Evolutionary conservation across 2,329 filamentous ascomycete genomes (phyloP).

Genomic region (Scedosporium boydii): DNA sequence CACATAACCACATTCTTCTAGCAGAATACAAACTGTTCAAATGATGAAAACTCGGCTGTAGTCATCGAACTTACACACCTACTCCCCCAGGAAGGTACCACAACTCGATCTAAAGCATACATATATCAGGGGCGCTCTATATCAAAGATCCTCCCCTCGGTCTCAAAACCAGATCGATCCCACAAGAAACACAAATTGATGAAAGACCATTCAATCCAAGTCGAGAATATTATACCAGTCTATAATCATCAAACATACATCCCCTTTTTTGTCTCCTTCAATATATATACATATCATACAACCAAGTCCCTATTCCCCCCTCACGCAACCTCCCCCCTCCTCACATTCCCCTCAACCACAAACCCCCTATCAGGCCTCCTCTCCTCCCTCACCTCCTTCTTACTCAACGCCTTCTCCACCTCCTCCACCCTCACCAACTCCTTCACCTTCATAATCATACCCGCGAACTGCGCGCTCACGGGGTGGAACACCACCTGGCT

Average conservation of each 20-base stretch:
- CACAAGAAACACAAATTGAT: background rate
- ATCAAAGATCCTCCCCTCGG: too few species aligned
- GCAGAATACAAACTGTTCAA: too few species aligned
- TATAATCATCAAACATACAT: conserved; percentile 4
- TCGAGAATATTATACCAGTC: background rate
- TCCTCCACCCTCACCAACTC: conserved; percentile 79
- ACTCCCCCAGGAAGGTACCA: too few species aligned
- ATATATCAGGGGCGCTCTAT: too few species aligned
- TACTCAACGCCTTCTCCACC: conserved; percentile 55
- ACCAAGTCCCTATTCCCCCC: conserved; percentile 1
- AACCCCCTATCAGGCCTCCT: conserved; percentile 73
- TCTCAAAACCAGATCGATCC: too few species aligned
- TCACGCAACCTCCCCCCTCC: conserved; percentile 7
- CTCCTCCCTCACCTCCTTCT: conserved; percentile 58
- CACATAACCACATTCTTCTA: too few species aligned
- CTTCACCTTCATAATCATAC: conserved; percentile 90
- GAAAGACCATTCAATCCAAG: background rate
- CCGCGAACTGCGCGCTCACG: conserved; percentile 69
- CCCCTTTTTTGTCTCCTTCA: background rate
- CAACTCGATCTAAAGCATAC: too few species aligned
- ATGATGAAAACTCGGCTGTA: too few species aligned
- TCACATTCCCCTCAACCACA: conserved; percentile 56
- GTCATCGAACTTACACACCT: too few species aligned
- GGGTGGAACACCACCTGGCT: conserved; percentile 85
- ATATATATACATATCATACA: conserved; percentile 18